Conservation (phyloP, 331 rosid species). For the Malus hybrid region DNA sequence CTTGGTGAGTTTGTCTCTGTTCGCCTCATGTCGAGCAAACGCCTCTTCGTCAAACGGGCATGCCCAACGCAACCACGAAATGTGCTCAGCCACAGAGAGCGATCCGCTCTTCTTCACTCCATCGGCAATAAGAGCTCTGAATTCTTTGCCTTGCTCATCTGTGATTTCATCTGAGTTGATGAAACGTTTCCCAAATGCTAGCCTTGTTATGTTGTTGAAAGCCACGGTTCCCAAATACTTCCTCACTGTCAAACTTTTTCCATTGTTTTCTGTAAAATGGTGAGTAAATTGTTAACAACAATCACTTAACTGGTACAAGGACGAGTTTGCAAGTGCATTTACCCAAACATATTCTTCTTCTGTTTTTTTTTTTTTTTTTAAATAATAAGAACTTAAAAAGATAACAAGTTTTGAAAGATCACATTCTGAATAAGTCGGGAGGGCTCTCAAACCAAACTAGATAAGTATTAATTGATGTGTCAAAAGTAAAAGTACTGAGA, state of each 20-base stretch:
- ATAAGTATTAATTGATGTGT: no score
- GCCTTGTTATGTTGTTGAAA: constrained; percentile 83
- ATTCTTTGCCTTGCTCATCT: constrained; percentile 69
- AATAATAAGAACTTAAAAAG: no score
- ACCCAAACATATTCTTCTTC: no score
- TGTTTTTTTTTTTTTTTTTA: no score
- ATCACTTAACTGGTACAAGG: neutral
- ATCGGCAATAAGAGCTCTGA: constrained; percentile 51
- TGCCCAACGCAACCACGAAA: constrained; percentile 84
- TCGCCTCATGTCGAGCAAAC: constrained; percentile 29
- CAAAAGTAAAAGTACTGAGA: no score
- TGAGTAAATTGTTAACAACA: neutral
- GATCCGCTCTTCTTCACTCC: constrained; percentile 76
- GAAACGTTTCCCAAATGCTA: constrained; percentile 83
- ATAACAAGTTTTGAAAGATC: no score
- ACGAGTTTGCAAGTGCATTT: neutral
- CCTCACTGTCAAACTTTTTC: constrained; percentile 42
- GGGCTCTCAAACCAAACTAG: no score
- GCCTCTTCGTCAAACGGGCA: constrained; percentile 76
- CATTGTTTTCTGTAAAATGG: constrained; percentile 38
- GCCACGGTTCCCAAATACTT: constrained; percentile 69
- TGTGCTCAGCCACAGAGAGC: constrained; percentile 63
- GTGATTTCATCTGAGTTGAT: constrained; percentile 54
- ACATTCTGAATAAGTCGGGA: no score
- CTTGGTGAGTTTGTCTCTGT: constrained; percentile 28